phyloP scores from a whole-genome alignment of 2,329 filamentous ascomycete genomes.

The Venturia carpophila region DNA sequence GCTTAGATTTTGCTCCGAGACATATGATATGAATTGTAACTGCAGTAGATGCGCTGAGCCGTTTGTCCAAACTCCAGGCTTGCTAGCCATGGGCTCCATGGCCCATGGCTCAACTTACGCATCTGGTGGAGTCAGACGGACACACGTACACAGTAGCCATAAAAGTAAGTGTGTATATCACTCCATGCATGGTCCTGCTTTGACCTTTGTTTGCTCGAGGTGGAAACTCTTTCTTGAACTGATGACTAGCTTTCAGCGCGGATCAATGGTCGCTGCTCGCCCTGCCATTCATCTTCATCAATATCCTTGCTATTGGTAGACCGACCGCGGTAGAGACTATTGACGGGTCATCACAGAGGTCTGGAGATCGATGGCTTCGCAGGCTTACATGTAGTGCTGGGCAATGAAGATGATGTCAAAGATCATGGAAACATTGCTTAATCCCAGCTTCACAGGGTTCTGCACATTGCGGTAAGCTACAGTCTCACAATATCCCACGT shows the following conservation, averaged over 20 bases:
- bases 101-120: not conserved
- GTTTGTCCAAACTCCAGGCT: not conserved
- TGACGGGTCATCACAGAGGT: slow-evolving; percentile 4
- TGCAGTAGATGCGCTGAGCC: not conserved
- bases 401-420: slow-evolving; percentile 81
- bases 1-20: too few species aligned
- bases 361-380: not conserved
- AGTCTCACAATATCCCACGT: not conserved
- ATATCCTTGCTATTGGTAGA: not conserved
- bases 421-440: slow-evolving; percentile 76
- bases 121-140: not conserved
- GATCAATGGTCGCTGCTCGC: slow-evolving; percentile 11
- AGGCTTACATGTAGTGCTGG: slow-evolving; percentile 61
- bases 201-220: not conserved
- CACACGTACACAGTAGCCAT: not conserved
- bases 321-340: slow-evolving; percentile 7
- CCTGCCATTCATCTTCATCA: slow-evolving; percentile 11
- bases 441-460: slow-evolving; percentile 81
- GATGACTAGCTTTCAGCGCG: not conserved
- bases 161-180: not conserved
- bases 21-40: not conserved
- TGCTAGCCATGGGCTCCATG: too few species aligned
- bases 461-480: slow-evolving; percentile 3
- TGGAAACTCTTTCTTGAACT: not conserved
- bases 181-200: not conserved